A percentile compares a stretch with the other conserved stretches of the same genome.
phyloP scores from a whole-genome alignment of 2,329 filamentous ascomycete genomes.

The Xylariaceae sp. region DNA sequence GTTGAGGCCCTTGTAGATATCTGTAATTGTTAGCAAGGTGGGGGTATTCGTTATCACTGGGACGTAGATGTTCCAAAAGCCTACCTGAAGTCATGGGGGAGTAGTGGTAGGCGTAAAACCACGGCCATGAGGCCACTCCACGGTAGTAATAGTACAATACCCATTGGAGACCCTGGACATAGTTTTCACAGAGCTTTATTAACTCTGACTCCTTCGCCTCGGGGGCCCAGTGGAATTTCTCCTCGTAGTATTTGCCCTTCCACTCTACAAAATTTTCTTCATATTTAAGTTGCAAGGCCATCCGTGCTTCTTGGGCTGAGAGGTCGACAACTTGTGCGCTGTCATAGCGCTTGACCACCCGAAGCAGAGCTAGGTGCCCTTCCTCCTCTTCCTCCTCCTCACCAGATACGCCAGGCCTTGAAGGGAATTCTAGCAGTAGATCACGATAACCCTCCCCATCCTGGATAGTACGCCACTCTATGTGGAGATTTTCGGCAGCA shows the following conservation, averaged over 20 bases:
- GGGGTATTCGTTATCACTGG: neutral
- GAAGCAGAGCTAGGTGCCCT: slow-evolving; percentile 82
- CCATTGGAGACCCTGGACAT: slow-evolving; percentile 97
- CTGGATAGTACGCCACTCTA: slow-evolving; percentile 63
- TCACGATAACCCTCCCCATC: slow-evolving; percentile 62
- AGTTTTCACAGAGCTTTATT: slow-evolving; percentile 86
- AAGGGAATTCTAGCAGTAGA: slow-evolving; percentile 57
- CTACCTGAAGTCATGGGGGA: slow-evolving; percentile 90
- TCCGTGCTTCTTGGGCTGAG: slow-evolving; percentile 78
- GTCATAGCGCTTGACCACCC: slow-evolving; percentile 89
- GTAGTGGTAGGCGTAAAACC: slow-evolving; percentile 98
- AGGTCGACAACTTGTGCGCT: slow-evolving; percentile 85
- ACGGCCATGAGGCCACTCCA: slow-evolving; percentile 97
- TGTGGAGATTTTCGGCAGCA: slow-evolving; percentile 68
- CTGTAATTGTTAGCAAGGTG: slow-evolving; percentile 49
- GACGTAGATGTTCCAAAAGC: neutral
- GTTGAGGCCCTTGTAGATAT: slow-evolving; percentile 85
- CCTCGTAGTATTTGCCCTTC: slow-evolving; percentile 92
- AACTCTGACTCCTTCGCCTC: slow-evolving; percentile 79
- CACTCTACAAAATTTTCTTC: slow-evolving; percentile 87
- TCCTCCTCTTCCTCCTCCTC: slow-evolving; percentile 75
- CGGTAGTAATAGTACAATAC: slow-evolving; percentile 98
- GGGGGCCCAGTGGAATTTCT: slow-evolving; percentile 87
- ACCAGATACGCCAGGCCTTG: slow-evolving; percentile 43
- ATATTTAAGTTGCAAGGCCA: slow-evolving; percentile 82